These are phyloP conservation scores for Suhomyces kilbournensis DNA, from an alignment of 805 yeast genomes.

Conservation along the genomic window DNA sequence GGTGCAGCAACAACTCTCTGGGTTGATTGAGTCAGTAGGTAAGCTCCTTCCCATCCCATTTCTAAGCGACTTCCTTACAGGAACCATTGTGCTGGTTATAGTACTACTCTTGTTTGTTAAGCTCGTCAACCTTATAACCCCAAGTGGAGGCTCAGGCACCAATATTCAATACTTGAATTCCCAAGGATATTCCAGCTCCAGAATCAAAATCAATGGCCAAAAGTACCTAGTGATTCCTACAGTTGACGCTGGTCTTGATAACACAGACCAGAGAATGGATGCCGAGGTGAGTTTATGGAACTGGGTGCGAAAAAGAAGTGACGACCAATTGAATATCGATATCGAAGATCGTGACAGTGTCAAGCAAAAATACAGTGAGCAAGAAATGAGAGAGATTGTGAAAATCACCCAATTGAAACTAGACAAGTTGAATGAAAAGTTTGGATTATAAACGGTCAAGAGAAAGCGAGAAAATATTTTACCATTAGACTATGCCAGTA, in stretches of 20 bases:
- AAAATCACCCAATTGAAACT: constrained; percentile 43
- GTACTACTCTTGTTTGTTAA: constrained; percentile 12
- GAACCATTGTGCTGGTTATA: constrained; percentile 15
- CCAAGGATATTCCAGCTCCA: constrained; percentile 5
- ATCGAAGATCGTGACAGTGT: constrained; percentile 9
- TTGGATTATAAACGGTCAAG: not conserved
- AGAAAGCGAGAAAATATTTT: not conserved
- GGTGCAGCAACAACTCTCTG: constrained; percentile 16
- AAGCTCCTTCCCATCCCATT: constrained; percentile 25
- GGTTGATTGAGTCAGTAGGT: constrained; percentile 25
- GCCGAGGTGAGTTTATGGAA: constrained; percentile 68
- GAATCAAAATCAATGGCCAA: constrained; percentile 29
- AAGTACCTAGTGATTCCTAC: constrained; percentile 42
- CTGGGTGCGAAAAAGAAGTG: constrained; percentile 54
- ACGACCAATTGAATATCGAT: constrained; percentile 10
- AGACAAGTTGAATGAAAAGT: constrained; percentile 24
- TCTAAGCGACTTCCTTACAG: constrained; percentile 20
- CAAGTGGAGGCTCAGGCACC: not conserved
- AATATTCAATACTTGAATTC: not conserved
- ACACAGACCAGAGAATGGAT: constrained; percentile 27
- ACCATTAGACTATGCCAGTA: not conserved
- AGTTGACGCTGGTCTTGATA: constrained; percentile 29
- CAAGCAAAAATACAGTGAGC: constrained; percentile 25
- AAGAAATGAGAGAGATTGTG: constrained; percentile 48
- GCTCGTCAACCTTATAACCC: constrained; percentile 16